Percentiles rank a stretch among this genome's conserved stretches.
phyloP scores from a whole-genome alignment of 164 flowering plant species.

The Kalanchoe fedtschenkoi region DNA sequence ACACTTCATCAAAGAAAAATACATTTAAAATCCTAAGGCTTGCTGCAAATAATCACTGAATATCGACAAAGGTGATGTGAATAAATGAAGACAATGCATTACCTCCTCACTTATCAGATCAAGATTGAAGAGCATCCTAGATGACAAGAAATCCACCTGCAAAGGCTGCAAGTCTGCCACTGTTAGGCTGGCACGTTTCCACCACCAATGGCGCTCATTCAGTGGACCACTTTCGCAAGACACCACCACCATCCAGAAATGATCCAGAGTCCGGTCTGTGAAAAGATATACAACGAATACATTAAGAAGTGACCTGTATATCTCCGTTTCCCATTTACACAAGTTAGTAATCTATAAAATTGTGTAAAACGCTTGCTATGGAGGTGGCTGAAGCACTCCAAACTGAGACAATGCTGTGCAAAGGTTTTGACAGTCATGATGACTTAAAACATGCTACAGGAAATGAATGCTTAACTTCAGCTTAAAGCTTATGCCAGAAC shows the following conservation, averaged over 20 bases:
- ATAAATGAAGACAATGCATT: conserved; percentile 1
- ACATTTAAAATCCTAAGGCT: neutral
- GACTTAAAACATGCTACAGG: neutral
- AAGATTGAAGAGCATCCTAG: neutral
- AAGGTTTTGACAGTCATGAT: neutral
- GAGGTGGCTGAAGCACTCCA: neutral
- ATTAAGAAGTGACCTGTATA: neutral
- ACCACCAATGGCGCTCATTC: conserved; percentile 4
- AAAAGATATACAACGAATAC: conserved; percentile 1
- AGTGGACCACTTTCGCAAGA: conserved; percentile 2
- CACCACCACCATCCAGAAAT: conserved; percentile 4
- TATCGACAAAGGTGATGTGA: neutral
- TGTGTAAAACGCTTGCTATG: neutral
- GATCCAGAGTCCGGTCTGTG: neutral
- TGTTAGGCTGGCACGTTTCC: conserved; percentile 4
- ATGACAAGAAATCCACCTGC: conserved; percentile 6
- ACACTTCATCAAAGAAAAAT: neutral
- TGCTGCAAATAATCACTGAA: neutral
- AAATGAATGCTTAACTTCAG: conserved; percentile 1
- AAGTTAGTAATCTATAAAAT: neutral
- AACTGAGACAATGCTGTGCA: neutral
- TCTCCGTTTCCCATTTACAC: neutral
- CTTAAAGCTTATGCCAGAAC: neutral
- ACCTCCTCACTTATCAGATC: conserved; percentile 5
- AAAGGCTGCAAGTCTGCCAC: conserved; percentile 5